Base-by-base conservation (phyloP, 805 yeast genomes). In the Pichia ethanolica region DNA sequence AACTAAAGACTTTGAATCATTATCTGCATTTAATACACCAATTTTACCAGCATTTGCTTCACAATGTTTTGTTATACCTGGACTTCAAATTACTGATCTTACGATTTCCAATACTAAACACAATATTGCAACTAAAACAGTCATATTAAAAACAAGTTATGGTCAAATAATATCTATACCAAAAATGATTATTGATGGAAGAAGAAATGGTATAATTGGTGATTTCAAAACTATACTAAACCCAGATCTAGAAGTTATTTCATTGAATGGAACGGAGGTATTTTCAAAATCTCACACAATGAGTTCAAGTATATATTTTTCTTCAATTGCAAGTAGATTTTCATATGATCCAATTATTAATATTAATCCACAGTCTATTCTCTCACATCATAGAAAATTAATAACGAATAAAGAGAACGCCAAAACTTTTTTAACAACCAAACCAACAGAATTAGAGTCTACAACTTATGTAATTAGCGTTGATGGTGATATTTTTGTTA, bases 91-190 rank as follows among this genome's bases (percentile, higher is more conserved):
- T 32, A 60, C 69, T 2, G 63, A 74, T 0, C 59, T 90, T 53
- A 68, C 74, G 0, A 62, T 85, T 3, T 71, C 90, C 0, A 62
- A 65, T 26, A 83, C 95, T 1, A 76, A 72, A 48, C 79, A 71
- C 57, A 89, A 88, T 44, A 80, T 89, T 42, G 73, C 95, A 1
- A 69, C 79, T 9, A 83, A 88, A 58, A 76, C 86, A 28, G 62
- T 93, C 1, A 52, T 91, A 9, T 67, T 79, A 2, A 72, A 80
- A 27, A 71, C 87, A 1, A 74, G 68, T 34, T 72, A 71, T 46
- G 90, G 91, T 3, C 82, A 79, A 57, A 64, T 90, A 8, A 67
- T 81, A 1, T 76, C 77, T 40, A 58, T 89, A n/a, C 96, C 97
- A 3, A 86, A 86, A 59, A 73, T 61, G 47, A 51, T 83, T 1